phyloP scores from a whole-genome alignment of 2,329 filamentous ascomycete species.

The Pseudogymnoascus sp. region DNA sequence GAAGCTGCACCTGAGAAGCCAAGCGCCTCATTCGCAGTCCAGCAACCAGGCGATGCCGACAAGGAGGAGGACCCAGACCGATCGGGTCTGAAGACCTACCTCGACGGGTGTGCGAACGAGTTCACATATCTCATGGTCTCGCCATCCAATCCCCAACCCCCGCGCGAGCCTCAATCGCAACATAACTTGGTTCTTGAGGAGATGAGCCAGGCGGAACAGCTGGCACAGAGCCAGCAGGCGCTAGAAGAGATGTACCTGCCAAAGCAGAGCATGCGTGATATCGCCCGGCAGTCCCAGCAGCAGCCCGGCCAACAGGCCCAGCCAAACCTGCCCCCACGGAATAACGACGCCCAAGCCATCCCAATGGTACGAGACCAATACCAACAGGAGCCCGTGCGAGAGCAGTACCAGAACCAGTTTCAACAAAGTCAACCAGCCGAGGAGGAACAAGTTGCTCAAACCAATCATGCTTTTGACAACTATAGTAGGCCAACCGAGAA shows the following conservation, averaged over 20 bases:
- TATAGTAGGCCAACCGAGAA: slow-evolving; percentile 42
- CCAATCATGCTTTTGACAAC: slow-evolving; percentile 50
- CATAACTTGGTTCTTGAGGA: neutral
- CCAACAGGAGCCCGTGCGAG: neutral
- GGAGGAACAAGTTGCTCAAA: slow-evolving; percentile 44
- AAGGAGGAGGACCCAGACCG: slow-evolving; percentile 32
- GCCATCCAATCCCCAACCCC: slow-evolving; percentile 55
- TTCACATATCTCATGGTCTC: slow-evolving; percentile 62
- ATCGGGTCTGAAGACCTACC: slow-evolving; percentile 48
- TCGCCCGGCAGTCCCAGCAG: slow-evolving; percentile 37
- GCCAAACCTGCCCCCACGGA: slow-evolving; percentile 28
- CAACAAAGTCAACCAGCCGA: slow-evolving; percentile 30
- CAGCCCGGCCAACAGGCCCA: slow-evolving; percentile 43
- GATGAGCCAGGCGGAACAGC: neutral
- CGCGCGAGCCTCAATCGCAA: slow-evolving; percentile 46
- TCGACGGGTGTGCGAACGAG: slow-evolving; percentile 57
- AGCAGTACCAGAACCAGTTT: slow-evolving; percentile 21
- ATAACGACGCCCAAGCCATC: slow-evolving; percentile 34
- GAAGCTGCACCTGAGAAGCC: slow-evolving; percentile 17
- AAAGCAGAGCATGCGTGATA: slow-evolving; percentile 19
- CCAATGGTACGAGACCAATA: slow-evolving; percentile 43
- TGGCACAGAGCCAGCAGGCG: slow-evolving; percentile 27
- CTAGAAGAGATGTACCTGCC: slow-evolving; percentile 25
- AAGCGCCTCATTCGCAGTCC: slow-evolving; percentile 32
- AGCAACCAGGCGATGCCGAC: slow-evolving; percentile 35